These are phyloP conservation scores for Pelargonium australe DNA, from an alignment of 441 rosid genomes.

Conservation along the genomic window DNA sequence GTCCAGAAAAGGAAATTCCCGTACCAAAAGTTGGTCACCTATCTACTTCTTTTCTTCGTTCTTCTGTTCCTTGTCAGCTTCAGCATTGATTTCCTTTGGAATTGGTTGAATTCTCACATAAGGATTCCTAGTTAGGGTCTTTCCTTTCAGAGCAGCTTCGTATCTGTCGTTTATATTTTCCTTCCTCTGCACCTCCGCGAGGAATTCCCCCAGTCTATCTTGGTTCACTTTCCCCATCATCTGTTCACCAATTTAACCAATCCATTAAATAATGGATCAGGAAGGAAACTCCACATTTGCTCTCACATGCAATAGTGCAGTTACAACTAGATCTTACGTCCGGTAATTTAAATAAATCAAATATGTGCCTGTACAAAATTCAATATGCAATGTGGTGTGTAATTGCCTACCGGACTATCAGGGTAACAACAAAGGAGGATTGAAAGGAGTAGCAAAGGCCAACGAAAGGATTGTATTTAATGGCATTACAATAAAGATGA, in stretches of 20 bases:
- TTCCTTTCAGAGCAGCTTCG: conserved; percentile 79
- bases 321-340: too few relatives aligned
- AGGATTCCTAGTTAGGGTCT: conserved; percentile 84
- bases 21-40: background rate
- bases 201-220: conserved; percentile 85
- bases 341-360: too few relatives aligned
- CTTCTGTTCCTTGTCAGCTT: conserved; percentile 24
- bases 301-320: too few relatives aligned
- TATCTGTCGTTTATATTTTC: conserved; percentile 88
- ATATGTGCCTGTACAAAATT: too few relatives aligned
- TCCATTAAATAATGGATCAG: background rate
- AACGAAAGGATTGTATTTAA: too few relatives aligned
- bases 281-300: background rate
- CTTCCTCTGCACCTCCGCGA: conserved; percentile 80
- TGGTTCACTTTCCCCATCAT: conserved; percentile 88
- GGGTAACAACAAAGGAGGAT: too few relatives aligned
- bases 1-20: background rate
- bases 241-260: conserved; percentile 31
- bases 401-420: too few relatives aligned
- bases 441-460: too few relatives aligned
- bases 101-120: conserved; percentile 75
- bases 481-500: too few relatives aligned
- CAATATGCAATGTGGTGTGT: too few relatives aligned
- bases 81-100: conserved; percentile 31
- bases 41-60: conserved; percentile 23